Evolutionary conservation across 108 stramenopile species (phyloP), one percentile per base, ranked within the genome.

Genomic region (Pseudonitzschia pungens): DNA sequence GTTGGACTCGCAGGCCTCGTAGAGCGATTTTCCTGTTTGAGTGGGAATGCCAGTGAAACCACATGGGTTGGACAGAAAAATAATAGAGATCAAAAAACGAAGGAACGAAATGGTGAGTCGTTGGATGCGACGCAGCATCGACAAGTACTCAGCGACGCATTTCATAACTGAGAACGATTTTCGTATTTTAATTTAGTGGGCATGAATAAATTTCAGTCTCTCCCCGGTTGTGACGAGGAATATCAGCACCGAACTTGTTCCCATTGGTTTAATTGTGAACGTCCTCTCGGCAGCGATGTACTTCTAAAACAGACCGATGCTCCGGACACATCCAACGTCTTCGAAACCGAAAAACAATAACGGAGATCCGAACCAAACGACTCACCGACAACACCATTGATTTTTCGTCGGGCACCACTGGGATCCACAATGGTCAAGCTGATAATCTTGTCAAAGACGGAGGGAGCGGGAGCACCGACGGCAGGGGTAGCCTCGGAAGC

Each of bases 381-480:
- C 87, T 74, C 81, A 82, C 92, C 95, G 68, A 89, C 78, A 27
- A 85, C 56, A 22, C 81, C 92, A 53, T 89, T 88, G 54, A 96
- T 87, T 52, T 86, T 82, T 45, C 89, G 70, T 75, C 95, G 79
- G 18, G 91, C 90, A 33, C 95, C 95, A 67, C 82, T 83, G 12
- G 90, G 90, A 73, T 96, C 95, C 31, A 93, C 88, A 70, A 96
- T 82, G 29, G 90, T 96, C 70, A 96, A 53, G 67, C 77, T 78
- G 11, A 96, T 84, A 26, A 90, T 79, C 29, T 83, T 82, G 73
- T 92, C 92, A 63, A 81, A 85, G 40, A 90, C 89, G 26, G 90
- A 89, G 18, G 92, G 87, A 48, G 79, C 70, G 15, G 81, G 55
- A 63, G 73, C 64, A 52, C 75, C 69, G 20, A 75, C 73, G 65